Evolutionary conservation across 371 early-diverging fungal species (phyloP), one percentile per base, ranked within the genome.

Genomic region (Syncephalastrum monosporum): DNA sequence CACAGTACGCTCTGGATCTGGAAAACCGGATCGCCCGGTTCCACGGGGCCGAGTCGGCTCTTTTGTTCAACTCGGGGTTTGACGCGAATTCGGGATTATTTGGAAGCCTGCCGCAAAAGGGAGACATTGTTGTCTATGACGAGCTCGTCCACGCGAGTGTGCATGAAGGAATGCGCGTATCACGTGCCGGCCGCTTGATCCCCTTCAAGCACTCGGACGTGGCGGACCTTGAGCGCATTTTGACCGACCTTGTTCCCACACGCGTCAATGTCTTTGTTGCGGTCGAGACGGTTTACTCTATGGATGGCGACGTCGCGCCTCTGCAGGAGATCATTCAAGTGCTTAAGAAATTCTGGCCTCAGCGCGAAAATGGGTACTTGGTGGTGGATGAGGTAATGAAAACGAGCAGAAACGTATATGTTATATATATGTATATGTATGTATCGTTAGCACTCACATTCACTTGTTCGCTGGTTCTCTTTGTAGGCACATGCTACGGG

Each of bases 271-370:
- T 89, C 13, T 82, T 90, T 77, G 74, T 93, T 7, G 88, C 88
- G 0, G 84, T 91, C 7, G 92, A 91, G 73, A 69, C 86, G 5
- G 80, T 91, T 7, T 93, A 93, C 64, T 88, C 89, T 0, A 93
- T 93, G 93, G 93, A 93, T 72, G 93, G 93, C 1, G 89, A 88
- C 62, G 61, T 80, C 21, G 88, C 89, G n/a, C 90, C 89, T 2
- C 61, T 93, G 42, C 55, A 24, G 17, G 86, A 86, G 44, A 80
- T 93, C 8, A 81, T 86, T 1, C 68, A 68, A 33, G 51, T 82
- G 0, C 17, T 87, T n/a, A 71, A 61, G 48, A 68, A 75, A 23
- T 75, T 64, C 57, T 71, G 67, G 79, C 75, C 60, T 5, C 50
- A 73, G 13, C 65, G 61, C n/a, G 79, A 77, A 42, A 80, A 83